A percentile compares a stretch with the other conserved stretches of the same genome.
Conservation (phyloP, 305 asterid genomes). For the Stenogyne calaminthoides region DNA sequence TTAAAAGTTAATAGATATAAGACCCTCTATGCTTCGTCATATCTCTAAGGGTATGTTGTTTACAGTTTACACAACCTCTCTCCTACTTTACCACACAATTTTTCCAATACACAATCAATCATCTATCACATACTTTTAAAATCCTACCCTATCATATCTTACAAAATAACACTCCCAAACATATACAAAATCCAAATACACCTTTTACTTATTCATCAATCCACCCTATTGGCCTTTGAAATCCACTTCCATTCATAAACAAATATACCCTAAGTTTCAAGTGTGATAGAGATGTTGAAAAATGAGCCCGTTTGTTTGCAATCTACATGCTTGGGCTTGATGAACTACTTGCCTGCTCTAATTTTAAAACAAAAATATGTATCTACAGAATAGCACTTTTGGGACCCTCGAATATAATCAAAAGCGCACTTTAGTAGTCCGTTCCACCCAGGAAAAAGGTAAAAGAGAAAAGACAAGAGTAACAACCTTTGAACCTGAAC, state of each 20-base stretch:
- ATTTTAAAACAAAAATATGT: neutral
- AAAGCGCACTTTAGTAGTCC: slow-evolving; percentile 17
- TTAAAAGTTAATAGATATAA: neutral
- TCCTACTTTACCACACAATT: too few species aligned
- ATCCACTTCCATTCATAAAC: too few species aligned
- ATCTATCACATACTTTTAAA: too few species aligned
- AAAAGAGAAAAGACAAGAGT: slow-evolving; percentile 20
- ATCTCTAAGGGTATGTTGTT: neutral
- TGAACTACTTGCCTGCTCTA: slow-evolving; percentile 9
- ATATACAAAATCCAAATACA: too few species aligned
- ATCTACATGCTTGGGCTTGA: slow-evolving; percentile 5
- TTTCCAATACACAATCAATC: too few species aligned
- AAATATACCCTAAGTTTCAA: neutral
- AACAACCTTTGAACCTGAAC: slow-evolving; percentile 76
- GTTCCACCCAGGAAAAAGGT: slow-evolving; percentile 12
- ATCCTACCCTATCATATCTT: too few species aligned
- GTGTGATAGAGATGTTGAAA: slow-evolving; percentile 8
- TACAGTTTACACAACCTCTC: too few species aligned
- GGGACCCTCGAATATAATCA: slow-evolving; percentile 12
- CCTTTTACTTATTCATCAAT: too few species aligned
- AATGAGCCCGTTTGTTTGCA: neutral
- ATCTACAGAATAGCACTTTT: slow-evolving; percentile 10
- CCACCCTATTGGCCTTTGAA: too few species aligned
- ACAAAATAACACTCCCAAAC: too few species aligned
- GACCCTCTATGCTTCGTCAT: slow-evolving; percentile 8